These are phyloP conservation scores for Bertia moriformis DNA, from an alignment of 2,329 filamentous ascomycete genomes.

Conservation along the genomic window DNA sequence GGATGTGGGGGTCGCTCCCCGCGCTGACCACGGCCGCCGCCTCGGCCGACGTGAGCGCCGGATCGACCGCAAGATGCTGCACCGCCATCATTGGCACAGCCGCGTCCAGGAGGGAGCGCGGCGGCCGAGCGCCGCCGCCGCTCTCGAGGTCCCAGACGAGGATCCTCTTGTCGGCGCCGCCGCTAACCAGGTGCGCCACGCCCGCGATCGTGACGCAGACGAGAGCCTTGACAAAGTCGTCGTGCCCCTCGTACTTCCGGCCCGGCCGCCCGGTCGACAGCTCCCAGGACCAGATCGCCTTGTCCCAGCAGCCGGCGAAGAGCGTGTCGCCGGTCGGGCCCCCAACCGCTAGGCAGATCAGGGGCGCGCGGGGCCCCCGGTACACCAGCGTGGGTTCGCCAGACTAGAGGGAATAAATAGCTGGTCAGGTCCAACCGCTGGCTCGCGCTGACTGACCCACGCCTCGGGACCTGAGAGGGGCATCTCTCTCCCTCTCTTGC, in stretches of 20 bases:
- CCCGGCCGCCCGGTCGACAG: conserved; percentile 35
- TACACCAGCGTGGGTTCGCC: conserved; percentile 34
- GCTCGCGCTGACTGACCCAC: conserved; percentile 7
- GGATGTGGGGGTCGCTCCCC: conserved; percentile 67
- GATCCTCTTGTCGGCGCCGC: conserved; percentile 65
- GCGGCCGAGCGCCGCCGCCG: conserved; percentile 45
- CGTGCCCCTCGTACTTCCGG: conserved; percentile 60
- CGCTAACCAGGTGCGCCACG: conserved; percentile 54
- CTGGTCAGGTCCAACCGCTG: neutral
- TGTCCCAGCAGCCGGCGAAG: conserved; percentile 91
- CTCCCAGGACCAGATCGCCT: conserved; percentile 76
- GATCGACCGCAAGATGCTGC: conserved; percentile 66
- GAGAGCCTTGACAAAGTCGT: conserved; percentile 82
- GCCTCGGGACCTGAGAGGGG: conserved; percentile 23
- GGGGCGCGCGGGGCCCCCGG: conserved; percentile 62
- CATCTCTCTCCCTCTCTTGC: too few species aligned
- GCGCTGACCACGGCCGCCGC: conserved; percentile 58
- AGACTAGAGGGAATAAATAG: conserved; percentile 15
- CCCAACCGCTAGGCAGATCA: conserved; percentile 62
- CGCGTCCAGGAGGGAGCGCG: conserved; percentile 64
- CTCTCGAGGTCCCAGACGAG: conserved; percentile 68
- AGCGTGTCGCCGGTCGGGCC: conserved; percentile 40
- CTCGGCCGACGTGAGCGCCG: conserved; percentile 33
- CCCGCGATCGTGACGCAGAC: conserved; percentile 44
- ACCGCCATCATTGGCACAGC: conserved; percentile 57